Base-by-base conservation (phyloP, 139 green algal species). In the Chlorella ohadii region DNA sequence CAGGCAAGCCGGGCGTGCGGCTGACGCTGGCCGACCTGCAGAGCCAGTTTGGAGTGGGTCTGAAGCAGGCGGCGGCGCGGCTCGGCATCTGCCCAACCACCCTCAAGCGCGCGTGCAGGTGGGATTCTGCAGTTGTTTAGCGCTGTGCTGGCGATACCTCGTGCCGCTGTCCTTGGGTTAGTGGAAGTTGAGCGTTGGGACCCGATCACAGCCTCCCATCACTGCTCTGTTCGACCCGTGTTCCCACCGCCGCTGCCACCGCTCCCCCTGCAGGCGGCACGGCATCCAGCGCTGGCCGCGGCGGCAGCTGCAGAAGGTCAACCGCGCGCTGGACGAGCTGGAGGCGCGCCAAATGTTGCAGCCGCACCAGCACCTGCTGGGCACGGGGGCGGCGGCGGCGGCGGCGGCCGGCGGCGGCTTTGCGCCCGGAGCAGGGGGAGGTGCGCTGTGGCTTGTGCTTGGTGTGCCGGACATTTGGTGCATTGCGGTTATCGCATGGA, bases 21-120 rank as follows among this genome's bases (percentile, higher is more conserved):
- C 83, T 93, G 47, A 85, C 66, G 25, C 82, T 93, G 17, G 79
- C 55, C 22, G 88, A 91, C 65, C 75, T 93, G 81, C 92, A 97
- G 88, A 88, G 90, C 7, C 94, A 98, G 72, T 98, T 98, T 89
- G 91, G 91, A 9, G 68, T 93, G 38, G 95, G 95, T 5, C 87
- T 98, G 7, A 97, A 98, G 85, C 93, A 98, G 73, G 95, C 95
- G 0, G 95, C 95, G 0, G 75, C 75, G 57, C 93, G 92, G 68
- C 87, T 98, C 59, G 94, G 95, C 56, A 96, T 98, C 84, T 98
- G 95, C 81, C 90, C 95, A 0, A 98, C 95, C n/a, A 98, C 95
- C 16, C 88, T 98, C 7, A 98, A 98, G 85, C 83, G 83, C 63
- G 81, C 81, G 1, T 89, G 82, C 73, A 77, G 65, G 73, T 70